Base-by-base conservation (phyloP, 257 asterid genomes). In the Solanum lignicaule region DNA sequence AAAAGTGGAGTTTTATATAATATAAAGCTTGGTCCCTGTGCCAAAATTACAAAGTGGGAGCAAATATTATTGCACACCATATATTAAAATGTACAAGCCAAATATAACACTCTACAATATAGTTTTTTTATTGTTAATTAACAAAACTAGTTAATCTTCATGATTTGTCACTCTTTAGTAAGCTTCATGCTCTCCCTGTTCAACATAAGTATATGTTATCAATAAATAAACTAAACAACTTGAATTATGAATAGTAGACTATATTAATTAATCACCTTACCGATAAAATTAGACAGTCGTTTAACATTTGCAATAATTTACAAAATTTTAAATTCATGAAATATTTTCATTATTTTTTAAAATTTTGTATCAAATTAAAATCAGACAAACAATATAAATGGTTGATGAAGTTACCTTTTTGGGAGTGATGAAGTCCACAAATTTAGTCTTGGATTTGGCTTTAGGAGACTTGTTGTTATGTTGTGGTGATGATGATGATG, bases 371-470 rank as follows among this genome's bases (percentile, higher is more conserved):
- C 71, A n/a, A n/a, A 62, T 4, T 62, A 62, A 62, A 62, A 9
- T 3, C 16, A 62, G 16, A 62, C 1, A 23, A 62, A 62, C 0
- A 21, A 0, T 1, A 21, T 62, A 23, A 10, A 4, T 62, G 15
- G 3, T 62, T n/a, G 29, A 73, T 73, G 27, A 74, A 9, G 9
- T 74, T 5, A 74, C 98, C 95, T 93, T 93, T 38, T 94, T 95
- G 78, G 90, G 25, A 15, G 90, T 78, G 20, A 93, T 85, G 85
- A 90, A 93, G 36, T 92, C 91, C 31, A 94, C 92, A 81, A 92
- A 92, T 86, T 92, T 93, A 90, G 74, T 84, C 43, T 48, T 93
- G 87, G 68, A 89, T 65, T 90, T 93, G 66, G 88, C 90, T 35
- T 72, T 72, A 7, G 92, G 72, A 46, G 95, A 87, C 11, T 84